Evolutionary conservation across 768 basidiomycete genomes (phyloP).

Genomic region (Fomitopsis serialis): DNA sequence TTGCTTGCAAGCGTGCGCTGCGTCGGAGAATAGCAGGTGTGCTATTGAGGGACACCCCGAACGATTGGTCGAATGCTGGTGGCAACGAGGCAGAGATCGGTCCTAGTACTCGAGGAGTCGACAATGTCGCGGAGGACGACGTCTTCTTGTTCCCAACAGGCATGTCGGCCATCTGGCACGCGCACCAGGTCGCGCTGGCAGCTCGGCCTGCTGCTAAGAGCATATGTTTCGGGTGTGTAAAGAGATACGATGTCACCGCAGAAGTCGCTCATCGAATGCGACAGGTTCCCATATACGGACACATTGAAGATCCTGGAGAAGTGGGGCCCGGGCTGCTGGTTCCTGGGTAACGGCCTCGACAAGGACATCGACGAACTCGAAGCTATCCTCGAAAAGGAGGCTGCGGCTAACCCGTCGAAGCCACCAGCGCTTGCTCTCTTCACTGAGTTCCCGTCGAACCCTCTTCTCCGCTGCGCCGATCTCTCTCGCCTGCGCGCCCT

Average conservation of each 20-base stretch:
- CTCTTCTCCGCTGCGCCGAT: conserved; percentile 81
- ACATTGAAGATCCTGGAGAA: conserved; percentile 92
- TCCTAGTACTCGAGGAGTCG: conserved; percentile 64
- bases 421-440: conserved; percentile 78
- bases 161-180: conserved; percentile 93
- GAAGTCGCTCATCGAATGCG: not conserved
- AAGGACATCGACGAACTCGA: conserved; percentile 73
- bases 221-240: conserved; percentile 85
- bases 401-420: conserved; percentile 16
- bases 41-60: conserved; percentile 53
- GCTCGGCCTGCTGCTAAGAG: conserved; percentile 65
- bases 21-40: conserved; percentile 89
- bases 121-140: conserved; percentile 73
- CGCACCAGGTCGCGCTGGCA: conserved; percentile 65
- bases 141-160: conserved; percentile 86
- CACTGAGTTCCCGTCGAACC: conserved; percentile 95
- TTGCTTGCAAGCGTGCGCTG: conserved; percentile 81
- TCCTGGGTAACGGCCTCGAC: conserved; percentile 78
- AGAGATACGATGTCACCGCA: not conserved
- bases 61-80: conserved; percentile 38
- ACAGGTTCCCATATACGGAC: conserved; percentile 91
- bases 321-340: conserved; percentile 93
- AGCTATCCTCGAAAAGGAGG: conserved; percentile 46
- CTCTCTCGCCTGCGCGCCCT: conserved; percentile 67
- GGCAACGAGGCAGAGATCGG: conserved; percentile 43